Evolutionary conservation across 1,284 basidiomycete genomes (phyloP).

Genomic region (Cryptococcus sp.): DNA sequence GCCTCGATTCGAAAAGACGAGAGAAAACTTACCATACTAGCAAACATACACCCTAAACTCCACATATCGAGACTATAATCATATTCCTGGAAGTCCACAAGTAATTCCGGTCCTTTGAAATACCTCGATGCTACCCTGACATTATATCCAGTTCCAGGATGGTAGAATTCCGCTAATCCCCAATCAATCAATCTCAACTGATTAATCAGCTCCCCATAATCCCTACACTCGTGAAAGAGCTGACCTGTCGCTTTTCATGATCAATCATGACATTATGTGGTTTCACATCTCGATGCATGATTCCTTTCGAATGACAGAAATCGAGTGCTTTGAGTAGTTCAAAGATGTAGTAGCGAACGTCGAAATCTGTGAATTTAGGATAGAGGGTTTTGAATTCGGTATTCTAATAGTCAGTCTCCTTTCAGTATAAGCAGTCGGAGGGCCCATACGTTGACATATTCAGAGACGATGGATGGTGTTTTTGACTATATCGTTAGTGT

Average conservation of each 20-base stretch:
- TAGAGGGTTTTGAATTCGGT: constrained; percentile 98
- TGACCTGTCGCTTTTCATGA: constrained; percentile 87
- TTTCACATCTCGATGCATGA: constrained; percentile 99
- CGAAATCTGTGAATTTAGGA: constrained; percentile 88
- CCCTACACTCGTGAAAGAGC: constrained; percentile 15
- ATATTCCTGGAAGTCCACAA: constrained; percentile 98
- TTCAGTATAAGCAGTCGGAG: not conserved
- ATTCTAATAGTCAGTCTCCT: constrained; percentile 53
- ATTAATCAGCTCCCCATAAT: constrained; percentile 1
- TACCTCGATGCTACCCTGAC: constrained; percentile 96
- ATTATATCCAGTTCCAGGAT: constrained; percentile 96
- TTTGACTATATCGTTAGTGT: constrained; percentile 59
- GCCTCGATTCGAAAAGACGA: not conserved
- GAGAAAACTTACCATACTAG: constrained; percentile 74
- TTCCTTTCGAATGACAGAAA: constrained; percentile 96
- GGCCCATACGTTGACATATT: constrained; percentile 73
- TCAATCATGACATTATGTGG: constrained; percentile 99
- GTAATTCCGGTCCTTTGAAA: constrained; percentile 95
- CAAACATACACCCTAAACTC: constrained; percentile 98
- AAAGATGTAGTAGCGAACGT: constrained; percentile 94
- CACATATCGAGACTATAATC: constrained; percentile 97
- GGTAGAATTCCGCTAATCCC: constrained; percentile 98
- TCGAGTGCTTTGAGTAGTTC: constrained; percentile 97
- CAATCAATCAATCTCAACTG: constrained; percentile 95
- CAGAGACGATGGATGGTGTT: constrained; percentile 96